Evolutionary conservation across 108 stramenopile species (phyloP), one percentile per base, ranked within the genome.

Genomic region (Cyclotella choctawhatcheeana): DNA sequence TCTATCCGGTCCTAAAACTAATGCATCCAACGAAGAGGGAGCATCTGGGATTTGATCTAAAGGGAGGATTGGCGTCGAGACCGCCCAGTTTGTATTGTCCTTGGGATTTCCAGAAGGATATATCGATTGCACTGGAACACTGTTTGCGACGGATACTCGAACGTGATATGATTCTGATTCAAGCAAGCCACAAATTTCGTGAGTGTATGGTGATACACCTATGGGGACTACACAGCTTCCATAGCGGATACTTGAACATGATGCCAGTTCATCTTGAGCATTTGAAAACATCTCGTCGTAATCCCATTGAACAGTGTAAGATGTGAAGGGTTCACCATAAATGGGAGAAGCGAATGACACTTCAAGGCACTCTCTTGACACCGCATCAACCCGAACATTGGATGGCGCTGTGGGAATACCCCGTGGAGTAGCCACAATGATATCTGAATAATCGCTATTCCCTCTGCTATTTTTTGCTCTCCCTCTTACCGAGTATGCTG

Each of bases 231-330:
- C 54, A 73, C 89, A 91, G 37, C 59, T 56, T 24, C 89, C 92
- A 58, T 74, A 87, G 3, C 75, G 80, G 20, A 44, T 25, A 47
- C 74, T 81, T 10, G 50, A 50, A 64, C 89, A 89, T 10, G 79
- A 75, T 21, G 87, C 82, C 1, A 66, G 43, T 34, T 50, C 67
- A 21, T 44, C 47, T 26, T 56, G 66, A 27, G 79, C 86, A 26
- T 67, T 56, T 18, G 40, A 22, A 65, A 95, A 93, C 3, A 33
- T 37, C 32, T 62, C 50, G 20, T 47, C 65, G 17, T 81, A 70
- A 71, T 95, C 93, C 87, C 89, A 93, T 71, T 95, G 87, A 18
- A 95, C 69, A 26, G 67, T 50, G 64, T 90, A 95, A 16, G 84
- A 73, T 17, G 50, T 43, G 44, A 95, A 75, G 25, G 71, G 54